A percentile compares a stretch with the other conserved stretches of the same genome.
These are phyloP conservation scores for Fusarium sp. DNA, from an alignment of 2,329 filamentous ascomycete genomes.

Conservation along the genomic window DNA sequence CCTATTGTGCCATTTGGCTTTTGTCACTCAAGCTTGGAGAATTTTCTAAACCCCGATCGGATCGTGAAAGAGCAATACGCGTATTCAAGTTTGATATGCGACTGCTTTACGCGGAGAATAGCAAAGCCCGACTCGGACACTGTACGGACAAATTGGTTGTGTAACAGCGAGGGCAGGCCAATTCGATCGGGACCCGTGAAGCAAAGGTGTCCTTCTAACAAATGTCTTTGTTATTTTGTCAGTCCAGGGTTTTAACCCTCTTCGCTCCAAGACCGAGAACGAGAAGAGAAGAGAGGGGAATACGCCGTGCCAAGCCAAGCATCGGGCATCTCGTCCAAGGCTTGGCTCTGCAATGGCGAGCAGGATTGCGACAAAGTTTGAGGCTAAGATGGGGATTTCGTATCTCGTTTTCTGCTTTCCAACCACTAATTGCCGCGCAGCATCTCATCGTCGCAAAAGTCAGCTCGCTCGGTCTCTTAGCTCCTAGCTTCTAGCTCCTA, in stretches of 20 bases:
- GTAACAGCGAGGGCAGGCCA: not conserved
- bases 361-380: constrained; percentile 26
- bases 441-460: not conserved
- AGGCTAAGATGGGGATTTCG: constrained; percentile 35
- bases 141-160: constrained; percentile 17
- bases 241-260: constrained; percentile 18
- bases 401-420: constrained; percentile 40
- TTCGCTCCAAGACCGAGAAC: constrained; percentile 6
- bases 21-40: not conserved
- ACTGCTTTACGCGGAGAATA: constrained; percentile 20
- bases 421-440: not conserved
- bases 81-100: constrained; percentile 9
- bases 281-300: not conserved
- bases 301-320: constrained; percentile 11
- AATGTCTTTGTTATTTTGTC: constrained; percentile 34
- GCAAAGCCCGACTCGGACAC: constrained; percentile 19
- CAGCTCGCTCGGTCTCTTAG: not conserved
- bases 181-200: constrained; percentile 26
- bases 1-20: not conserved
- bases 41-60: not conserved
- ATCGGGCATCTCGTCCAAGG: not conserved
- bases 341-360: constrained; percentile 21
- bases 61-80: constrained; percentile 19
- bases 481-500: not conserved
- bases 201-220: constrained; percentile 28